Conservation (phyloP, 345 rosid species). For the Linum lewisii region DNA sequence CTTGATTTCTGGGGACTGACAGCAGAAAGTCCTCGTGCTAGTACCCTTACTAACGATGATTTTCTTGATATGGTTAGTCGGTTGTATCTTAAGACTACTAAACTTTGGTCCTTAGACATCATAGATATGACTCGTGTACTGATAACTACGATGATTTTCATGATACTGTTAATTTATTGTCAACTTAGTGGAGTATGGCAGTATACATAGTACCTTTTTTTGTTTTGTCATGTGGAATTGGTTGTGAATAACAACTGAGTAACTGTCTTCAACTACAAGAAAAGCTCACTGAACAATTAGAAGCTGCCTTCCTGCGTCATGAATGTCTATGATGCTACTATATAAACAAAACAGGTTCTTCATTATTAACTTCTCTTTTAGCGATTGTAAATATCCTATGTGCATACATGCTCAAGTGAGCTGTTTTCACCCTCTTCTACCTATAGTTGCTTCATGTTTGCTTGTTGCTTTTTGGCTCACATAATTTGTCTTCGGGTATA, state of each 20-base stretch:
- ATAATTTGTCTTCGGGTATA: too few relatives aligned
- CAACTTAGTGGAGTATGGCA: not conserved
- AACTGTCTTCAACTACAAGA: too few relatives aligned
- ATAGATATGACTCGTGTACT: not conserved
- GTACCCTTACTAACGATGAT: conserved; percentile 77
- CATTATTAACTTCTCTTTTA: too few relatives aligned
- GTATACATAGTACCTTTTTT: not conserved
- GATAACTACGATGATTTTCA: not conserved
- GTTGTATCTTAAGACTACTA: conserved; percentile 9
- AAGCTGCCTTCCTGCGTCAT: too few relatives aligned
- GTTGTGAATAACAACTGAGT: not conserved
- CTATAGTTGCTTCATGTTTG: too few relatives aligned
- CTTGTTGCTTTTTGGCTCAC: too few relatives aligned
- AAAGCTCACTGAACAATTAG: too few relatives aligned
- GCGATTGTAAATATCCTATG: too few relatives aligned
- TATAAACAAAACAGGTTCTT: too few relatives aligned
- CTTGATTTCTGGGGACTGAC: conserved; percentile 67
- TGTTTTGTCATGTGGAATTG: not conserved
- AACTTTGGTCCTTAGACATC: not conserved
- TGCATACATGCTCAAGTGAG: too few relatives aligned
- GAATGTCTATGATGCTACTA: too few relatives aligned
- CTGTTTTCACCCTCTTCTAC: too few relatives aligned
- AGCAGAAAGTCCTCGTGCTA: conserved; percentile 71
- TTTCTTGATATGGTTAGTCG: conserved; percentile 82
- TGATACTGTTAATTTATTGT: not conserved